These are phyloP conservation scores for Phytophthora cactorum DNA, from an alignment of 352 stramenopile species.

Conservation along the genomic window DNA sequence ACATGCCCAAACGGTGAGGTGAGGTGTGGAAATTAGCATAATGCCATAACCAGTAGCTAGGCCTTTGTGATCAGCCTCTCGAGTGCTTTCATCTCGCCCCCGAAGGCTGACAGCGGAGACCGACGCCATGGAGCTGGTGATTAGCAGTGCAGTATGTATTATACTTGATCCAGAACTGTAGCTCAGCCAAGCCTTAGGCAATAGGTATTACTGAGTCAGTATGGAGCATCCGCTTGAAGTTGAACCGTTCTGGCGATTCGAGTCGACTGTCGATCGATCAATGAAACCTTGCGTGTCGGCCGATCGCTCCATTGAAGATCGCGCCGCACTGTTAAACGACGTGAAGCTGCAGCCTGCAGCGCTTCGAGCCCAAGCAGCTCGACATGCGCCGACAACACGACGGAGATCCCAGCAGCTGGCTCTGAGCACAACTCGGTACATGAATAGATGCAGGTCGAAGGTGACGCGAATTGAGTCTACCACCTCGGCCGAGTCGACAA, in stretches of 20 bases:
- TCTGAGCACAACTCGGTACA: neutral
- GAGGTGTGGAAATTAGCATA: no score
- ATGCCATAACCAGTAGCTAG: no score
- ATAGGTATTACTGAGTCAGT: neutral
- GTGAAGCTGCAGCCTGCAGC: neutral
- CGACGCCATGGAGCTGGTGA: no score
- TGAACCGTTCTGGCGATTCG: slow-evolving; percentile 28
- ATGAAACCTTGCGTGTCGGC: slow-evolving; percentile 31
- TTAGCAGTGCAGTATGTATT: neutral
- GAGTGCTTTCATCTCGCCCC: no score
- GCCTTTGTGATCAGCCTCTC: neutral
- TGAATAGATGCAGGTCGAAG: neutral
- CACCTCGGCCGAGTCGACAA: neutral
- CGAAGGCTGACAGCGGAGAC: no score
- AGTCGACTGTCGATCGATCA: slow-evolving; percentile 12
- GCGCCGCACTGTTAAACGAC: slow-evolving; percentile 18
- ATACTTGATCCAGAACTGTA: neutral
- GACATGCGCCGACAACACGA: slow-evolving; percentile 4
- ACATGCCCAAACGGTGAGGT: no score
- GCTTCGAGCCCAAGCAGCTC: slow-evolving; percentile 7
- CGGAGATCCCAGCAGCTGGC: neutral
- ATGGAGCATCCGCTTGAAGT: slow-evolving; percentile 22
- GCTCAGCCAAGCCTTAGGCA: neutral
- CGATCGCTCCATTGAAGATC: slow-evolving; percentile 24
- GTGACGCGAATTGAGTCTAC: neutral